These are phyloP conservation scores for Epichloe sp. DNA, from an alignment of 2,329 filamentous ascomycete species.

Conservation along the genomic window DNA sequence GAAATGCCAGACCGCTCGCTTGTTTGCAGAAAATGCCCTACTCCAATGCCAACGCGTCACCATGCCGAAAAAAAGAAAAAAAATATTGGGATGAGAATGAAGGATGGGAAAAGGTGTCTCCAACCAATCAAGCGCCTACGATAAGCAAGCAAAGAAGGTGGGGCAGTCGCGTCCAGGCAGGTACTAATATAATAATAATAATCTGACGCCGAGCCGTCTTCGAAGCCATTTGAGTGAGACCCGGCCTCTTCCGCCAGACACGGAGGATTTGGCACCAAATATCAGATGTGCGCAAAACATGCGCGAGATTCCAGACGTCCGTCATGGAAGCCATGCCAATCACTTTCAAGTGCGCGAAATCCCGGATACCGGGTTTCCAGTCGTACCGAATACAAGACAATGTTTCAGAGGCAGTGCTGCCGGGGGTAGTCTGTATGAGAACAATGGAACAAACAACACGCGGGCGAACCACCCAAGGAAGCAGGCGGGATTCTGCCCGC, in stretches of 20 bases:
- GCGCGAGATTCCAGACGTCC: neutral
- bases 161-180: neutral
- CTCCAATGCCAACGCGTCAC: neutral
- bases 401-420: no score
- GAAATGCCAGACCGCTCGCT: conserved; percentile 4
- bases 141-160: no score
- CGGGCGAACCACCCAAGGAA: neutral
- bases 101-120: neutral
- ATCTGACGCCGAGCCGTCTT: no score
- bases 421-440: no score
- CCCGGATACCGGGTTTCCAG: neutral
- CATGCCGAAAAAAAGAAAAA: neutral
- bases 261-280: no score
- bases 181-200: no score
- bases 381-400: no score
- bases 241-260: neutral
- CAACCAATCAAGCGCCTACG: neutral
- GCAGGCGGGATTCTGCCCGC: neutral
- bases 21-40: neutral
- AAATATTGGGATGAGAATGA: neutral
- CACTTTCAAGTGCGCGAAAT: neutral
- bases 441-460: no score
- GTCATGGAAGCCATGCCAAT: neutral
- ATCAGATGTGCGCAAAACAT: neutral
- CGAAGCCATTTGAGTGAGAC: neutral